Base-by-base conservation (phyloP, 192 early-diverging fungal species). In the Entophlyctis luteolus region DNA sequence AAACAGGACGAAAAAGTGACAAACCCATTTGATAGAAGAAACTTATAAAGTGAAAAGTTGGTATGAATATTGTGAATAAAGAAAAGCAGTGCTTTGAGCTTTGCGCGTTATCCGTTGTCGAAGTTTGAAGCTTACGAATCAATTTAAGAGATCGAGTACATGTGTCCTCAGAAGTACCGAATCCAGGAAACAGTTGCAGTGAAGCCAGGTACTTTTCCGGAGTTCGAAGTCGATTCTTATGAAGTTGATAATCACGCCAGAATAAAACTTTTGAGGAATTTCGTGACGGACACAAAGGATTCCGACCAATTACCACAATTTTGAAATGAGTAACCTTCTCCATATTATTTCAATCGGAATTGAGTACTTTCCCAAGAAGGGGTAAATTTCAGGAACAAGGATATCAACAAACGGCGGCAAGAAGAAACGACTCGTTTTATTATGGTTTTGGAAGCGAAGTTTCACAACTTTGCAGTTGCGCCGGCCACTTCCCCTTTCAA, bases 401-500 rank as follows among this genome's bases (percentile, higher is more conserved):
- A 29, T 29, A 57, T n/a, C n/a, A 57, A 35, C 37, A 35, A 34
- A 28, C 14, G 3, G n/a, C 52, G 52, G n/a, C 16, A 27, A 22
- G 22, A 25, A 53, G 28, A 28, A 12, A 53, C 10, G 14, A 14
- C 18, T 1, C 12, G n/a, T 53, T 25, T 45, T 2, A n/a, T n/a
- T n/a, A n/a, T n/a, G n/a, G n/a, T n/a, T n/a, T n/a, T n/a, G n/a
- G n/a, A n/a, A n/a, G n/a, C n/a, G n/a, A n/a, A n/a, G 35, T 16
- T 53, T 67, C 57, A 67, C 16, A 67, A 38, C 53, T 67, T 67
- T n/a, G 62, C 37, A 12, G 25, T 65, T 31, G 5, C 59, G 10
- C 59, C 36, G 16, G 68, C 46, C 12, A 71, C 59, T 22, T 71
- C 69, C 27, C 69, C 69, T 50, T 71, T 71, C 10, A 66, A 6